Percentiles rank a stretch among this genome's conserved stretches.
Conservation (phyloP, 176 grass and related monocot genomes). For the Tillandsia leiboldiana region DNA sequence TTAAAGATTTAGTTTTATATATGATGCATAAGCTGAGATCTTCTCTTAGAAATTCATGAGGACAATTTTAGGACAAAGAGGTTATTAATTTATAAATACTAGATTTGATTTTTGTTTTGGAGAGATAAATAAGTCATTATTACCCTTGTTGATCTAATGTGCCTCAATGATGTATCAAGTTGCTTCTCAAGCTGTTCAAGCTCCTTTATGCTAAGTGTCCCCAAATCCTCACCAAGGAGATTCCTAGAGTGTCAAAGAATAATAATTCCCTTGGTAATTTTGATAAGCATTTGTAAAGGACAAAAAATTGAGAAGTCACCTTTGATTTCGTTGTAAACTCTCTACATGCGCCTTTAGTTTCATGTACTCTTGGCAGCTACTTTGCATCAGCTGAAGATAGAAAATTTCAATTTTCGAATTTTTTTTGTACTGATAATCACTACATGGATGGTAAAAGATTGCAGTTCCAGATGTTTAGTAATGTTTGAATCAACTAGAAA, state of each 20-base stretch:
- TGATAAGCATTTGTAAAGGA: background rate
- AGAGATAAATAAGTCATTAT: background rate
- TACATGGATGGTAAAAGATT: too few relatives aligned
- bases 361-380: conserved; percentile 72
- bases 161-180: conserved; percentile 86
- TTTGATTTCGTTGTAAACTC: conserved; percentile 63
- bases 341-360: conserved; percentile 69
- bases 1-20: too few relatives aligned
- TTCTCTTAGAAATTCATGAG: too few relatives aligned
- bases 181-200: conserved; percentile 83
- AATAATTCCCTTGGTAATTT: background rate
- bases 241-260: conserved; percentile 40
- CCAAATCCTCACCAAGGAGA: conserved; percentile 84
- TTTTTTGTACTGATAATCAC: background rate
- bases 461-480: too few relatives aligned
- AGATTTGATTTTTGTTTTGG: too few relatives aligned
- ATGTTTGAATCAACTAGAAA: too few relatives aligned
- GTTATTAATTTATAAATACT: too few relatives aligned
- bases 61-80: too few relatives aligned
- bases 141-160: conserved; percentile 95
- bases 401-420: conserved; percentile 2
- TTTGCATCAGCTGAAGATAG: conserved; percentile 60
- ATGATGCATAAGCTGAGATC: too few relatives aligned
- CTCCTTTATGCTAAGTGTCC: conserved; percentile 45
- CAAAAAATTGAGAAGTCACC: conserved; percentile 25